phyloP scores from a whole-genome alignment of 495 filamentous ascomycete genomes.

The Daldinia loculata region DNA sequence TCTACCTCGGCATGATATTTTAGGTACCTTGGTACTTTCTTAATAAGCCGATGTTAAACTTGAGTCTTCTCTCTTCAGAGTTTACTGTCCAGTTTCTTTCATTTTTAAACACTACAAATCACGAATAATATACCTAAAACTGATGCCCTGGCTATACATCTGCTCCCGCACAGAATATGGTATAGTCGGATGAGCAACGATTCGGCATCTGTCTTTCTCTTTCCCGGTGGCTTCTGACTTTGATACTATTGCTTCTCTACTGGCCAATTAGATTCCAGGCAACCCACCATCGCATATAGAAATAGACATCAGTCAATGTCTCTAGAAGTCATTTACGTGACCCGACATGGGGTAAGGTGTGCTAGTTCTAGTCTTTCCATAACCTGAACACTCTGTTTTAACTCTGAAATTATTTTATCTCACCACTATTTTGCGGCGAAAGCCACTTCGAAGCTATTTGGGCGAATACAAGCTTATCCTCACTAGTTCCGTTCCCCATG shows the following conservation, averaged over 20 bases:
- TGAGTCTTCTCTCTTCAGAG: no score
- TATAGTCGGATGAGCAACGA: background rate
- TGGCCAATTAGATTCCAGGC: background rate
- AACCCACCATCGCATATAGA: background rate
- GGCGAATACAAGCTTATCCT: constrained; percentile 34
- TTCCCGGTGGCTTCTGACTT: background rate
- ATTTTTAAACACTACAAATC: no score
- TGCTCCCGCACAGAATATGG: background rate
- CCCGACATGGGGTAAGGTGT: constrained; percentile 80
- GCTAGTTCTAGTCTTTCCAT: constrained; percentile 5
- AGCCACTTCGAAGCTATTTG: constrained; percentile 30
- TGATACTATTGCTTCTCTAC: background rate
- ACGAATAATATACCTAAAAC: background rate
- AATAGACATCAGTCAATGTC: constrained; percentile 47
- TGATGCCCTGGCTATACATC: background rate
- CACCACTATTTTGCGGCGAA: constrained; percentile 4
- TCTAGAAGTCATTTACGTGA: constrained; percentile 84
- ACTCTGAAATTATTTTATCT: constrained; percentile 11
- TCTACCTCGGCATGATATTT: constrained; percentile 8
- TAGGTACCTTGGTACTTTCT: background rate
- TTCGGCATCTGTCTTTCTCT: background rate
- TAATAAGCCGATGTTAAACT: background rate
- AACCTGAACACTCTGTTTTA: background rate
- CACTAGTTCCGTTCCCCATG: constrained; percentile 86
- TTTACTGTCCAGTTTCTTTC: no score